phyloP scores from a whole-genome alignment of 345 rosid genomes.

The Murraya koenigii region DNA sequence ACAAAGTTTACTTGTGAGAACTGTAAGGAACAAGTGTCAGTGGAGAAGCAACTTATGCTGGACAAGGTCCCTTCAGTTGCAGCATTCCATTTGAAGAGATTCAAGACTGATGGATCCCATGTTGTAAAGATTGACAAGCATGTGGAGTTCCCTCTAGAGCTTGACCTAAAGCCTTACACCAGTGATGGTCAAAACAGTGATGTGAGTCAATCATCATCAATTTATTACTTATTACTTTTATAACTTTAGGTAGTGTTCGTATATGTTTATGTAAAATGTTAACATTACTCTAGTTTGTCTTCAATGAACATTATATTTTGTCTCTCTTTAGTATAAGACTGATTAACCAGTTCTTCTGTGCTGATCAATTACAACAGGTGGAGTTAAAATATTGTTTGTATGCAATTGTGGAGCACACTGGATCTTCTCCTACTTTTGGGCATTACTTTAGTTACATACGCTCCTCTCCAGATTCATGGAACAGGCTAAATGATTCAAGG shows the following conservation, averaged over 20 bases:
- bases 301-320: background rate
- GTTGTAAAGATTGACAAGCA: constrained; percentile 76
- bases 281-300: background rate
- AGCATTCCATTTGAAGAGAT: constrained; percentile 82
- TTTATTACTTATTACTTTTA: background rate
- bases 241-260: background rate
- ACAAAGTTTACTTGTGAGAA: constrained; percentile 59
- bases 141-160: constrained; percentile 71
- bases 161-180: constrained; percentile 74
- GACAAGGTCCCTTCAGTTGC: constrained; percentile 66
- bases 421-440: constrained; percentile 54
- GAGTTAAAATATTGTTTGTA: constrained; percentile 59
- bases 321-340: background rate
- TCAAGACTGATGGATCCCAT: constrained; percentile 62
- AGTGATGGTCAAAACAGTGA: constrained; percentile 17
- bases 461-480: constrained; percentile 74
- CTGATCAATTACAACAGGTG: constrained; percentile 30
- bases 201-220: constrained; percentile 35
- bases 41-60: constrained; percentile 78
- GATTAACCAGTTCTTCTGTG: background rate
- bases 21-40: constrained; percentile 60
- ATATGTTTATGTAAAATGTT: background rate
- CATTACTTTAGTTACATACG: constrained; percentile 69
- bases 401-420: constrained; percentile 76
- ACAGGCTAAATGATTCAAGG: constrained; percentile 60